Conservation (phyloP, 768 basidiomycete species). For the Gymnopilus dilepis region DNA sequence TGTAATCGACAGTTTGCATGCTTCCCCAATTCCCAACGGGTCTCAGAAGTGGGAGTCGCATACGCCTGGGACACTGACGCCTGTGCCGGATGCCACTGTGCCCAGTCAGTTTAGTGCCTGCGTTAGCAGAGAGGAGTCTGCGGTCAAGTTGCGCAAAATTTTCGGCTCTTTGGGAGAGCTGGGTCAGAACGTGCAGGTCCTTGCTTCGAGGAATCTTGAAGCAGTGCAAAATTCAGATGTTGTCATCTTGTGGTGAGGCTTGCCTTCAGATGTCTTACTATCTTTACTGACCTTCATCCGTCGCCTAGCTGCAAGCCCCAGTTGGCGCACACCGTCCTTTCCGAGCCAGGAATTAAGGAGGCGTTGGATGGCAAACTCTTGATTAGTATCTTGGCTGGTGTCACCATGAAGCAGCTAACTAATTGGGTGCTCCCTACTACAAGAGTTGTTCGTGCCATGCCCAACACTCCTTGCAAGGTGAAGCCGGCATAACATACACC, state of each 20-base stretch:
- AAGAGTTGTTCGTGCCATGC: conserved; percentile 94
- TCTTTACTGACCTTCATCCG: not conserved
- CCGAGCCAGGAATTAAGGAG: conserved; percentile 75
- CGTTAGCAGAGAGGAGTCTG: conserved; percentile 81
- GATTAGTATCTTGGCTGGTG: conserved; percentile 97
- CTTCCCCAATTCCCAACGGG: conserved; percentile 26
- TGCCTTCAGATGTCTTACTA: not conserved
- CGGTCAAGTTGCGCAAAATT: conserved; percentile 60
- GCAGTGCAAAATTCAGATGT: conserved; percentile 82
- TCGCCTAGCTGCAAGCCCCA: conserved; percentile 89
- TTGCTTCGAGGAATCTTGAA: conserved; percentile 69
- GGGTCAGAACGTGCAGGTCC: conserved; percentile 72
- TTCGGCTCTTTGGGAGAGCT: conserved; percentile 65
- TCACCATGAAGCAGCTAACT: conserved; percentile 82
- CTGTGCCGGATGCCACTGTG: conserved; percentile 70
- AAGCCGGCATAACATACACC: conserved; percentile 24
- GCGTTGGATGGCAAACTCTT: conserved; percentile 90
- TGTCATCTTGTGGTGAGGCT: conserved; percentile 80
- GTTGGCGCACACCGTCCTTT: conserved; percentile 75
- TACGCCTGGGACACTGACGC: conserved; percentile 35
- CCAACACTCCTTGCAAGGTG: conserved; percentile 96
- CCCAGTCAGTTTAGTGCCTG: conserved; percentile 87
- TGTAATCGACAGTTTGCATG: conserved; percentile 82
- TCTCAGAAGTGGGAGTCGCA: conserved; percentile 45
- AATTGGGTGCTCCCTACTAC: conserved; percentile 79